Conservation (phyloP, 192 early-diverging fungal species). For the Entomortierella lignicola region DNA sequence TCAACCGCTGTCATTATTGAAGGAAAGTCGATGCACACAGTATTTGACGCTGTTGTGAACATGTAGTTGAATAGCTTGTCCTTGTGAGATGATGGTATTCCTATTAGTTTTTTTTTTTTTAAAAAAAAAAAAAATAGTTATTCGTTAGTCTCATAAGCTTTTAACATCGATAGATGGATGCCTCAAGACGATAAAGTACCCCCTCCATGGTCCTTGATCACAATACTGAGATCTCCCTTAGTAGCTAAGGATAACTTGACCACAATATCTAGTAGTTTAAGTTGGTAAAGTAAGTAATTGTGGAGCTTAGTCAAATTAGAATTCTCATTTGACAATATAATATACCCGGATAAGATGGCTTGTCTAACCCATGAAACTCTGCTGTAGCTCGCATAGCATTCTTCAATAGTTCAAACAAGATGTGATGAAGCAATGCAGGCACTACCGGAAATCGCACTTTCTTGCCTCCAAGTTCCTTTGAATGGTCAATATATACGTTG, state of each 20-base stretch:
- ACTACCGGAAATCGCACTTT: conserved; percentile 51
- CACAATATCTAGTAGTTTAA: conserved; percentile 17
- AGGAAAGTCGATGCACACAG: conserved; percentile 36
- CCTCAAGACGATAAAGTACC: not conserved
- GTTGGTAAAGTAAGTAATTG: not conserved
- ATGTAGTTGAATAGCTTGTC: conserved; percentile 35
- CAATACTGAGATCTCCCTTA: conserved; percentile 26
- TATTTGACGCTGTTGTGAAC: conserved; percentile 47
- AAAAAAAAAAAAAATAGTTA: not conserved
- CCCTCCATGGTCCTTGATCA: conserved; percentile 43
- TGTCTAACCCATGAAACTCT: conserved; percentile 79
- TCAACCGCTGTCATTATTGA: conserved; percentile 44
- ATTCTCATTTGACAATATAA: not conserved
- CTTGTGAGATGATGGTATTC: conserved; percentile 21
- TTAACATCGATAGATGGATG: no score
- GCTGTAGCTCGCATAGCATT: conserved; percentile 90
- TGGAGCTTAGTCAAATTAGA: not conserved
- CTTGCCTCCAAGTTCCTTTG: conserved; percentile 42
- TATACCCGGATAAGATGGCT: conserved; percentile 39
- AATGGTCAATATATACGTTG: conserved; percentile 40
- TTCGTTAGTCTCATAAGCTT: no score
- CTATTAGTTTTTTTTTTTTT: no score
- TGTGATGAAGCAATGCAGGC: conserved; percentile 76
- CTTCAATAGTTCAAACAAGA: conserved; percentile 91
- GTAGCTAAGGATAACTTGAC: conserved; percentile 19